Conservation (phyloP, 306 rosid species). For the Sicyos baderoa region DNA sequence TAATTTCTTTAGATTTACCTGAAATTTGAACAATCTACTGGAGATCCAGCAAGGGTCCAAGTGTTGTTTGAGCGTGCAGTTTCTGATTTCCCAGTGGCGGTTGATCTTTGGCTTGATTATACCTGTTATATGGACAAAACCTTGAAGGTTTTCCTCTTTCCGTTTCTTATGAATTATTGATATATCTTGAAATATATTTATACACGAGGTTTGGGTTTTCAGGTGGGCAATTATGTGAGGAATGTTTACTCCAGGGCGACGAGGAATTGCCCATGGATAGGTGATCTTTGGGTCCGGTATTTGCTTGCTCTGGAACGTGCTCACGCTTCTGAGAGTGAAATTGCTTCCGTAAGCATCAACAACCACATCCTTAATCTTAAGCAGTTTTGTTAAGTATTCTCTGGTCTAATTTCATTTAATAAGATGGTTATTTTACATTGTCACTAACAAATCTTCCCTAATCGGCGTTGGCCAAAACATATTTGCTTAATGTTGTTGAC, state of each 20-base stretch:
- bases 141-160: constrained; percentile 54
- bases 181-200: neutral
- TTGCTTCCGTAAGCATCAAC: constrained; percentile 51
- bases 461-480: neutral
- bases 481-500: neutral
- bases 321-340: constrained; percentile 65
- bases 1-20: constrained; percentile 47
- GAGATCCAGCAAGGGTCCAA: constrained; percentile 74
- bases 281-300: constrained; percentile 76
- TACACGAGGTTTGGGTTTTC: constrained; percentile 19
- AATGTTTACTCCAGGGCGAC: constrained; percentile 72
- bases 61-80: constrained; percentile 75
- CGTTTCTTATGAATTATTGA: neutral
- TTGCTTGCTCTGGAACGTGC: constrained; percentile 72
- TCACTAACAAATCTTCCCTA: neutral
- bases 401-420: constrained; percentile 14
- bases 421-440: neutral
- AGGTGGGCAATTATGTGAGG: constrained; percentile 60
- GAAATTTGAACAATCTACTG: constrained; percentile 71
- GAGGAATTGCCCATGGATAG: constrained; percentile 84
- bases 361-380: constrained; percentile 11
- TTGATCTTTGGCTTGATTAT: constrained; percentile 83
- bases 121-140: constrained; percentile 71
- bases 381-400: constrained; percentile 21
- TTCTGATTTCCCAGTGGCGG: constrained; percentile 65